A percentile compares a stretch with the other conserved stretches of the same genome.
phyloP scores from a whole-genome alignment of 805 yeast genomes.

The Candida palmyrensis region DNA sequence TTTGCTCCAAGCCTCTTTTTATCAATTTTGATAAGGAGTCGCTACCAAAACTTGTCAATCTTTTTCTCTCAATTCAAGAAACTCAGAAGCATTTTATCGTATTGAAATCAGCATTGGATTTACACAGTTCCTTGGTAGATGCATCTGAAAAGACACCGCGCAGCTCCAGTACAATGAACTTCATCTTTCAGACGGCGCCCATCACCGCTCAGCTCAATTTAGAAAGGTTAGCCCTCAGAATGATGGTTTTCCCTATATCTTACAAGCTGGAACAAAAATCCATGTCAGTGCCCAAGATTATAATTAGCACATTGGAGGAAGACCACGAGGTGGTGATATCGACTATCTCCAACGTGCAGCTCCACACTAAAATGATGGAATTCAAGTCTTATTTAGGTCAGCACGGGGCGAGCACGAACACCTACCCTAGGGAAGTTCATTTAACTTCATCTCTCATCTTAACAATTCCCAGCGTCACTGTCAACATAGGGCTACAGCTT shows the following conservation, averaged over 20 bases:
- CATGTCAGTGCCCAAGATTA: slow-evolving; percentile 28
- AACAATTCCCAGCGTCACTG: slow-evolving; percentile 10
- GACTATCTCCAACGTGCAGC: slow-evolving; percentile 19
- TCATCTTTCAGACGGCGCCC: slow-evolving; percentile 37
- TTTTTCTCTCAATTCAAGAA: slow-evolving; percentile 18
- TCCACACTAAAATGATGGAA: slow-evolving; percentile 19
- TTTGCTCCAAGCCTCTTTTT: slow-evolving; percentile 40
- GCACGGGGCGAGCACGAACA: not conserved
- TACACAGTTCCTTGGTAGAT: too few relatives aligned
- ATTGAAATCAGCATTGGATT: slow-evolving; percentile 9
- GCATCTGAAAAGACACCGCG: too few relatives aligned
- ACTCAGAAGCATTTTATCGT: slow-evolving; percentile 15
- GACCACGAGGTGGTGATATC: slow-evolving; percentile 10
- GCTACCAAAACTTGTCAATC: slow-evolving; percentile 22
- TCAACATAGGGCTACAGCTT: slow-evolving; percentile 7
- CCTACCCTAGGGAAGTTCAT: slow-evolving; percentile 13
- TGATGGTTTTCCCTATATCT: slow-evolving; percentile 40
- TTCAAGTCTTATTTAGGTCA: slow-evolving; percentile 18
- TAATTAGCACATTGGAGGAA: slow-evolving; percentile 11
- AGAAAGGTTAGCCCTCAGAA: slow-evolving; percentile 12
- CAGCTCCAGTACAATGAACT: slow-evolving; percentile 6
- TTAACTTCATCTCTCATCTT: slow-evolving; percentile 14
- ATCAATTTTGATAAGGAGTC: slow-evolving; percentile 15
- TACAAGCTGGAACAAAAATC: slow-evolving; percentile 29
- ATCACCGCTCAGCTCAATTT: slow-evolving; percentile 21